Evolutionary conservation across 306 rosid species (phyloP).

Genomic region (Comarum palustre): DNA sequence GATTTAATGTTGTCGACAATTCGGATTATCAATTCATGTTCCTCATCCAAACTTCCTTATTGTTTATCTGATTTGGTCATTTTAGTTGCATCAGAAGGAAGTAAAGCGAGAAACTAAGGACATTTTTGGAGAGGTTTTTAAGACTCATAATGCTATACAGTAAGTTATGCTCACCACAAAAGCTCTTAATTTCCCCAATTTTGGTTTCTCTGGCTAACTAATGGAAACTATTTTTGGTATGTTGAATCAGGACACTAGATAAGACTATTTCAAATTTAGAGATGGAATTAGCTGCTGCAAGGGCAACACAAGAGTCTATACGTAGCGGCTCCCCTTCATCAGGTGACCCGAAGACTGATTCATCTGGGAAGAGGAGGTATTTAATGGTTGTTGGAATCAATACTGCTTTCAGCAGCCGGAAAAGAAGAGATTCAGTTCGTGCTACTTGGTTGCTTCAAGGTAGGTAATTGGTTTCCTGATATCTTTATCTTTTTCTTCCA

Average conservation of each 20-base stretch:
- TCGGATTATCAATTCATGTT: constrained; percentile 9
- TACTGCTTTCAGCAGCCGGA: constrained; percentile 97
- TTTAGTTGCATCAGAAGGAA: constrained; percentile 71
- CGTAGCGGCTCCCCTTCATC: constrained; percentile 66
- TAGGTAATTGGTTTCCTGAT: constrained; percentile 25
- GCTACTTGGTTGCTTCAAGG: constrained; percentile 99
- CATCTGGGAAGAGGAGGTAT: constrained; percentile 63
- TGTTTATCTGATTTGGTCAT: constrained; percentile 28
- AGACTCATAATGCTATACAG: constrained; percentile 75
- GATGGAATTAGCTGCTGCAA: constrained; percentile 94
- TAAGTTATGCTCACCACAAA: constrained; percentile 35
- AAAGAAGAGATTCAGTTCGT: constrained; percentile 95
- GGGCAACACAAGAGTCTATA: constrained; percentile 73
- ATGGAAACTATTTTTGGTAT: constrained; percentile 6
- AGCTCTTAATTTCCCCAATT: constrained; percentile 7
- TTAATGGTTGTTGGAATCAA: constrained; percentile 90
- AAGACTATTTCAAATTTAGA: constrained; percentile 89
- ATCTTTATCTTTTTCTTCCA: not conserved
- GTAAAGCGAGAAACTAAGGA: constrained; percentile 57
- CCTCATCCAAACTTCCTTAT: constrained; percentile 13
- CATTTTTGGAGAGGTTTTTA: constrained; percentile 51
- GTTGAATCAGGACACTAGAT: constrained; percentile 61
- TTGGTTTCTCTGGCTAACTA: constrained; percentile 5
- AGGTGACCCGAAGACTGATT: constrained; percentile 42
- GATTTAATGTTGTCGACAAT: not conserved